Evolutionary conservation across 2,329 filamentous ascomycete species (phyloP), one percentile per base, ranked within the genome.

Genomic region (Aspergillus phoenicis): DNA sequence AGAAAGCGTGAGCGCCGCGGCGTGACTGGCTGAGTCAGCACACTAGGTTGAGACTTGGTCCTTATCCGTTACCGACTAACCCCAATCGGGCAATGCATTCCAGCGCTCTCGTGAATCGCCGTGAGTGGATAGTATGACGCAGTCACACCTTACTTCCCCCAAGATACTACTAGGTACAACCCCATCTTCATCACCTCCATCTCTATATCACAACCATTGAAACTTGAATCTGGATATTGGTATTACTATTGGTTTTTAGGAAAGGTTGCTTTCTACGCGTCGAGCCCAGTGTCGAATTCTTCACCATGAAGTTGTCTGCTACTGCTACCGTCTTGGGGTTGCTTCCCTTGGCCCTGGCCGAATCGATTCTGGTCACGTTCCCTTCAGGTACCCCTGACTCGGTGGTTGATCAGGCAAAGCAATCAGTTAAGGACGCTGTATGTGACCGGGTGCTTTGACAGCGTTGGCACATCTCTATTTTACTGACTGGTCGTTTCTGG

Each of bases 361-460:
- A 91, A 76, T 85, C 87, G 38, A 87, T 96, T 65, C 88, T 97
- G 68, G 83, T 97, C 70, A 91, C 85, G 71, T 97, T 92, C 73
- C 87, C 89, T 24, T 81, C 87, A 55, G 83, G 86, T 52, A 89
- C 87, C 68, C 89, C 91, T 20, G 80, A 89, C 64, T 83, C 81
- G 38, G 80, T 96, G 38, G 75, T 97, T 33, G 80, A 87, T 22
- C 77, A 90, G 59, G 92, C 91, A 48, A 95, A 89, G 81, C 78
- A 89, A 45, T 85, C 86, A 2, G 88, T 97, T 69, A 77, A 82
- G 56, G 81, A 87, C 49, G 88, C 87, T 41, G 91, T 84, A 76
- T 64, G 81, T 66, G 53, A 20, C 51, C 39, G 55, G 26, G 36
- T 56, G 48, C 10, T 53, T 22, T 26, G 15, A 38, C 30, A 41